phyloP scores from a whole-genome alignment of 2,329 filamentous ascomycete species.

The Microcyclospora tardicrescens region DNA sequence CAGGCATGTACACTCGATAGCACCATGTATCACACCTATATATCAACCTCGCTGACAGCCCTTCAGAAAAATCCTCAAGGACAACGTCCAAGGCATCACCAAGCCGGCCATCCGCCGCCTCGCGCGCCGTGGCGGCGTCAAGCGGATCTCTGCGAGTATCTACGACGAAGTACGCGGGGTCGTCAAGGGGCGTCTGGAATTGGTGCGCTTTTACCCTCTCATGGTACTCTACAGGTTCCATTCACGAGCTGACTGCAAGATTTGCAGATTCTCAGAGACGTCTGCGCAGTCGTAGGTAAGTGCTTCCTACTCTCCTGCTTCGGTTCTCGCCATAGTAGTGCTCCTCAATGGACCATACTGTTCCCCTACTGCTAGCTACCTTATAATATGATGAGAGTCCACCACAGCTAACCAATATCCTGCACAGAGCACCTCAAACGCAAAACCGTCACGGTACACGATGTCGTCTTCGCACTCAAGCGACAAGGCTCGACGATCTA shows the following conservation, averaged over 20 bases:
- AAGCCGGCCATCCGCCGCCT: conserved; percentile 55
- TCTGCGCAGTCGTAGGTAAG: conserved; percentile 10
- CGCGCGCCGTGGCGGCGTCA: conserved; percentile 64
- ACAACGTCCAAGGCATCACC: conserved; percentile 98
- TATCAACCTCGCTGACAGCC: background rate
- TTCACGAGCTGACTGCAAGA: background rate
- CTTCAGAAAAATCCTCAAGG: conserved; percentile 84
- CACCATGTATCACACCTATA: background rate
- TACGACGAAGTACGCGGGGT: conserved; percentile 49
- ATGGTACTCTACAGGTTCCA: conserved; percentile 57
- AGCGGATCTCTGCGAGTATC: conserved; percentile 52
- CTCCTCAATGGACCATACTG: no score
- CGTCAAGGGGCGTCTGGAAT: conserved; percentile 40
- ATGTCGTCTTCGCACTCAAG: conserved; percentile 49
- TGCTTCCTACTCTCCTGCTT: background rate
- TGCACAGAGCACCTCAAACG: conserved; percentile 38
- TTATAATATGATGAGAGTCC: background rate
- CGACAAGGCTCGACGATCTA: conserved; percentile 8
- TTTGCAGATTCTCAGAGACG: conserved; percentile 13
- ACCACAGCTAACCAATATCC: conserved; percentile 25
- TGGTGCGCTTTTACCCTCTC: conserved; percentile 44
- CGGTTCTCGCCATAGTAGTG: no score
- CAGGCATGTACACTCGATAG: background rate
- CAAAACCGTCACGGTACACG: conserved; percentile 51
- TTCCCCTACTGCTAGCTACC: no score